Conservation (phyloP, 2,329 filamentous ascomycete species). For the Verticillium tricorpus region DNA sequence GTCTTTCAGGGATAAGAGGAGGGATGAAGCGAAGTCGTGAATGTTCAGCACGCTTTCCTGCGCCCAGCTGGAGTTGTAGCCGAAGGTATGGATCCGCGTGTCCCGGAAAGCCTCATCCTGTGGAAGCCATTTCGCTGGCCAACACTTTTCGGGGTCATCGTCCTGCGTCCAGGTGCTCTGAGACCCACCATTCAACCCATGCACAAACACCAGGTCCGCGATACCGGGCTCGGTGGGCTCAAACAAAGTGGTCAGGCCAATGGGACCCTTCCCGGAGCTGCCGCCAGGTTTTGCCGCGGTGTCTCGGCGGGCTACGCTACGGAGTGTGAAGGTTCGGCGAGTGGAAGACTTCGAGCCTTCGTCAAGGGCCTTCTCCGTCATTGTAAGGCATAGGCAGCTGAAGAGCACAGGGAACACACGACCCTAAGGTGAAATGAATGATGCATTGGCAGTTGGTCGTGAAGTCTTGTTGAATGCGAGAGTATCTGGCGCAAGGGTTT, state of each 20-base stretch:
- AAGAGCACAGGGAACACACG: neutral
- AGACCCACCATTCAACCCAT: constrained; percentile 31
- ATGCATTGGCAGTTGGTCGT: neutral
- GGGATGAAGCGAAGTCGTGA: constrained; percentile 23
- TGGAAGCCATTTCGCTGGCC: constrained; percentile 29
- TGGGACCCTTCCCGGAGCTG: constrained; percentile 13
- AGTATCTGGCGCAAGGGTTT: no score
- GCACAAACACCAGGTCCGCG: constrained; percentile 31
- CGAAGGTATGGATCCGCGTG: constrained; percentile 27
- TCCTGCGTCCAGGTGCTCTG: constrained; percentile 28
- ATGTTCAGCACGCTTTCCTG: constrained; percentile 21
- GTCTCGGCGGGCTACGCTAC: neutral
- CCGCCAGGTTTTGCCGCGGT: neutral
- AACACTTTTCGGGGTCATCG: constrained; percentile 17
- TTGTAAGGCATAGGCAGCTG: neutral
- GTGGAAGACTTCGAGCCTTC: neutral
- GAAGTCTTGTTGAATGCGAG: neutral
- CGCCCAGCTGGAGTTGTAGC: constrained; percentile 16
- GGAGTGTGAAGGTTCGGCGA: neutral
- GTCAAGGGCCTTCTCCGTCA: neutral
- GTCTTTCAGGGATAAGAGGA: constrained; percentile 23
- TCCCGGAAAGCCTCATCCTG: constrained; percentile 22
- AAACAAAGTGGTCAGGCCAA: constrained; percentile 18
- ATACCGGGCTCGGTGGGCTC: constrained; percentile 9
- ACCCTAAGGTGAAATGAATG: neutral